Percentiles rank a stretch among this genome's conserved stretches.
Evolutionary conservation across 176 grass and related monocot species (phyloP).

Genomic region (Hyparrhenia diplandra): DNA sequence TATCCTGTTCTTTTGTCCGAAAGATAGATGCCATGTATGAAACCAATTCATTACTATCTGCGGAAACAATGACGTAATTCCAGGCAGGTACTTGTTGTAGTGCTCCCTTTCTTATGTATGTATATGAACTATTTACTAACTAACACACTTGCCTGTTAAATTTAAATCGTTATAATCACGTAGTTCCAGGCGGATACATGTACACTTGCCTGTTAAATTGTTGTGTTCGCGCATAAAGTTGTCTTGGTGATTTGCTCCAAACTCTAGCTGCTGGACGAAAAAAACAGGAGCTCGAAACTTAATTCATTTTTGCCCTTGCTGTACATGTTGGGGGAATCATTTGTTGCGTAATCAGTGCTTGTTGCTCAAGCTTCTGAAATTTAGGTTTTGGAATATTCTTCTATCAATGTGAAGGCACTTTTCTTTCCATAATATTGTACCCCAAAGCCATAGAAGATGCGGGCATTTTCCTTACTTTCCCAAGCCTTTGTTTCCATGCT

Average conservation of each 20-base stretch:
- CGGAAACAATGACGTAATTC: not conserved
- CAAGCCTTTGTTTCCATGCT: not conserved
- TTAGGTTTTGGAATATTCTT: not conserved
- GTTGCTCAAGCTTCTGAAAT: not conserved
- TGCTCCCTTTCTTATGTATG: not conserved
- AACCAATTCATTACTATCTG: conserved; percentile 18
- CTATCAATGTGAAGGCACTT: not conserved
- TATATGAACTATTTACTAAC: no score
- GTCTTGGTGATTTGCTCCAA: not conserved
- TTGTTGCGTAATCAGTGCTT: not conserved
- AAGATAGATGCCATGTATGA: conserved; percentile 10
- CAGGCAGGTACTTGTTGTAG: not conserved
- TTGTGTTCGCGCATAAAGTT: not conserved
- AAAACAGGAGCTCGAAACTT: not conserved
- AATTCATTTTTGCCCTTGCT: not conserved
- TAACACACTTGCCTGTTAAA: not conserved
- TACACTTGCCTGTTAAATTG: no score
- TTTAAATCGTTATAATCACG: no score
- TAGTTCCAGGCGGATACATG: no score
- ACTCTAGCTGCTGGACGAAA: not conserved
- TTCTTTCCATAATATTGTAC: not conserved
- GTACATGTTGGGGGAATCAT: not conserved
- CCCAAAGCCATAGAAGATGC: not conserved
- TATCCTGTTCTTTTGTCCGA: conserved; percentile 2
- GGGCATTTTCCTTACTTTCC: not conserved